phyloP scores from a whole-genome alignment of 768 basidiomycete genomes.

The Mycena leptocephala region DNA sequence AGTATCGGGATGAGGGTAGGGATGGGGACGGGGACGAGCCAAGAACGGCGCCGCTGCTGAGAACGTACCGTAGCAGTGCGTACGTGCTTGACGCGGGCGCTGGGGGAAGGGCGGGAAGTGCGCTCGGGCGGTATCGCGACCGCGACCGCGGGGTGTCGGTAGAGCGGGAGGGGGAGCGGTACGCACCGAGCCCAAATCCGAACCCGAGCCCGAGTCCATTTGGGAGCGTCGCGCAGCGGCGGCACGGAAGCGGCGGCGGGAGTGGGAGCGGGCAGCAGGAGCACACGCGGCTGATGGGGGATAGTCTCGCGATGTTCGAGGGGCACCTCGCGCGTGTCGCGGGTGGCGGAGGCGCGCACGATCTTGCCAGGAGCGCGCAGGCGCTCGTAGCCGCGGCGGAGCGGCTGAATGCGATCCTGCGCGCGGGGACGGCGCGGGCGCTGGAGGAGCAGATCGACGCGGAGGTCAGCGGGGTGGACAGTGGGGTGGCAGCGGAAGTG shows the following conservation, averaged over 20 bases:
- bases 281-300: conserved; percentile 80
- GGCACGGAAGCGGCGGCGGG: conserved; percentile 23
- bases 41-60: conserved; percentile 55
- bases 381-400: conserved; percentile 78
- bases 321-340: conserved; percentile 71
- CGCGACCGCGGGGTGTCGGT: conserved; percentile 28
- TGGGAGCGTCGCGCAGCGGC: conserved; percentile 37
- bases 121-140: conserved; percentile 27
- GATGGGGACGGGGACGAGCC: conserved; percentile 45
- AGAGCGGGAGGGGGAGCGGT: conserved; percentile 28
- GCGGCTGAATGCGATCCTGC: conserved; percentile 74
- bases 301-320: conserved; percentile 82
- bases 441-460: conserved; percentile 84
- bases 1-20: conserved; percentile 1
- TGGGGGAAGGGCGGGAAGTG: conserved; percentile 34
- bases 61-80: conserved; percentile 59
- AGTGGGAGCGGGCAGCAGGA: conserved; percentile 57
- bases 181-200: conserved; percentile 30
- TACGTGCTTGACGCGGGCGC: conserved; percentile 50
- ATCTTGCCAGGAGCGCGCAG: conserved; percentile 75
- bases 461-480: conserved; percentile 68
- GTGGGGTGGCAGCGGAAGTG: conserved; percentile 52
- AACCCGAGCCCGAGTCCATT: conserved; percentile 47
- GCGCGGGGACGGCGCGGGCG: conserved; percentile 69
- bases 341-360: conserved; percentile 56